Conservation (phyloP, 331 rosid species). For the Pyrus hybrid region DNA sequence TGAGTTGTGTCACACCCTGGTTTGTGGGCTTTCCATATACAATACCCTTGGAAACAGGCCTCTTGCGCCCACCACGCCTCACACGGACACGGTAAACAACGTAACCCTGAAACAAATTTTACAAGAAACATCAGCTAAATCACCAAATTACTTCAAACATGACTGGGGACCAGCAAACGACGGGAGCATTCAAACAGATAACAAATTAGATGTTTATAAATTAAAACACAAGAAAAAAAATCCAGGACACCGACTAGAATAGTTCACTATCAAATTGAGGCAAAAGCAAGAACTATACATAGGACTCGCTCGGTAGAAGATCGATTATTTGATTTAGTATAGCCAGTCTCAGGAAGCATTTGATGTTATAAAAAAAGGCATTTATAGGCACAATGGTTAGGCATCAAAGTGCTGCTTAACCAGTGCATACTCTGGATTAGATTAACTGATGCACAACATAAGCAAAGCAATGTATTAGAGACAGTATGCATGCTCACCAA, state of each 20-base stretch:
- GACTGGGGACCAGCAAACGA: neutral
- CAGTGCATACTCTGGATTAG: neutral
- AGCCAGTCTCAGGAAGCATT: neutral
- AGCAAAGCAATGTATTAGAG: neutral
- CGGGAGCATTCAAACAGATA: neutral
- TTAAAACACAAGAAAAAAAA: too few species aligned
- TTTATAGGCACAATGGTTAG: neutral
- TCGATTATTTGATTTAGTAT: neutral
- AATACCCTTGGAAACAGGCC: neutral
- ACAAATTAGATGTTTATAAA: too few species aligned
- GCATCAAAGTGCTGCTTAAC: neutral
- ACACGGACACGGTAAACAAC: neutral
- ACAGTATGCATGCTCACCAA: neutral
- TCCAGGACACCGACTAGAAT: too few species aligned
- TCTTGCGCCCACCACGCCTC: neutral
- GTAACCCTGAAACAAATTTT: neutral
- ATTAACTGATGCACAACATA: neutral
- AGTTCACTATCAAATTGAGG: neutral
- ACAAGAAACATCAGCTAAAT: neutral
- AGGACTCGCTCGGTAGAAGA: neutral
- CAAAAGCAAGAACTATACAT: neutral
- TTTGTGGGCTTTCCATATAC: neutral
- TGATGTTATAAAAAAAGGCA: neutral
- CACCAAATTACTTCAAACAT: too few species aligned
- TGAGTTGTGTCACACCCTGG: neutral